These are phyloP conservation scores for Spongospora subterranea DNA, from an alignment of 208 protist species.

Conservation along the genomic window DNA sequence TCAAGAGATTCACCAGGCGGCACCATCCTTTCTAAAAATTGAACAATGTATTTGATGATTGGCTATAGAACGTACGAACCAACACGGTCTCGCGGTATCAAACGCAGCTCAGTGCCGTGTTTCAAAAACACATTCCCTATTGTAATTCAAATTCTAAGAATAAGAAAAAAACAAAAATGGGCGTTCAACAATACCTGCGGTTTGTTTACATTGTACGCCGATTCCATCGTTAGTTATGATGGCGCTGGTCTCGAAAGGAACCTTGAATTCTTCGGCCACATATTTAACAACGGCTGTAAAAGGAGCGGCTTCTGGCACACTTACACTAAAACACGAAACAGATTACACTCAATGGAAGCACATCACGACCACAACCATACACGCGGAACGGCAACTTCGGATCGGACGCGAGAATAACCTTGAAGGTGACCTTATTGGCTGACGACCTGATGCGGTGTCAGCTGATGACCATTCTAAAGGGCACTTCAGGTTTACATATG, in stretches of 20 bases:
- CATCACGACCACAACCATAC: neutral
- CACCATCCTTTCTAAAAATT: neutral
- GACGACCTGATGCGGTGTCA: too few species aligned
- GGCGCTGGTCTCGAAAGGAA: constrained; percentile 58
- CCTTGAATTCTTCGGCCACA: constrained; percentile 59
- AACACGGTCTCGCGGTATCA: constrained; percentile 60
- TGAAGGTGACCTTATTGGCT: constrained; percentile 62
- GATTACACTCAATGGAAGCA: neutral
- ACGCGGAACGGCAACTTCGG: constrained; percentile 60
- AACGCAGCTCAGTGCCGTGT: constrained; percentile 53
- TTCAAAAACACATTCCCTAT: constrained; percentile 61
- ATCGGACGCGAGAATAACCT: constrained; percentile 61
- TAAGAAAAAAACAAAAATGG: neutral
- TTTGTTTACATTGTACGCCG: constrained; percentile 57
- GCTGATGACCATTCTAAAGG: too few species aligned
- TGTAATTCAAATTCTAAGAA: neutral
- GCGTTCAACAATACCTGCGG: neutral
- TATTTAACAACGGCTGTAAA: constrained; percentile 61
- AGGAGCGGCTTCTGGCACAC: constrained; percentile 56
- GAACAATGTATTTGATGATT: neutral
- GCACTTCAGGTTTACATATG: too few species aligned
- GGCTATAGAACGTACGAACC: neutral
- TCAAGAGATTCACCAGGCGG: too few species aligned
- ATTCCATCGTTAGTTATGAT: constrained; percentile 58
- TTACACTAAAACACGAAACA: constrained; percentile 47